Evolutionary conservation across 23 red algal genomes (phyloP), one percentile per base, ranked within the genome.

Genomic region (Gracilaria caudata): DNA sequence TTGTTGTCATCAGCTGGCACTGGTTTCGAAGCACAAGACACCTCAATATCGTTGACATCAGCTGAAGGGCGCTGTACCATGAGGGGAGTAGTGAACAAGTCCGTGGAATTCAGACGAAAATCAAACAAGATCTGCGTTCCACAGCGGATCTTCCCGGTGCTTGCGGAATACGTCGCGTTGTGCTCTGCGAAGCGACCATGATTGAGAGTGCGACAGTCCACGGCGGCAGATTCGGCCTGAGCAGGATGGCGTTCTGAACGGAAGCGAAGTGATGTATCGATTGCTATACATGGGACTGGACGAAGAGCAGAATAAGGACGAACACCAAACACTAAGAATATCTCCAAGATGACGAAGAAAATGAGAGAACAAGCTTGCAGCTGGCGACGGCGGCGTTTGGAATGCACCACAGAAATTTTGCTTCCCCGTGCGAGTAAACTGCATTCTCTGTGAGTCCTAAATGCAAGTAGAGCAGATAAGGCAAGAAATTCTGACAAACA

Each of bases 401-500:
- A 71, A 71, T 41, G 65, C 4, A 7, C 20, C 4, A 71, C 65
- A 36, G 65, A 41, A 19, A 71, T 7, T 23, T 41, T n/a, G 34
- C 40, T 71, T 41, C 65, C 65, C 21, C 21, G 29, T 19, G 34
- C 3, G 13, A 71, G 65, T 11, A 26, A 41, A 21, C 37, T 40
- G 20, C 65, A 71, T 41, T 71, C 65, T 32, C 37, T 10, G 65
- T 39, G 65, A 26, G 65, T 71, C 20, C 20, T 33, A 10, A 71
- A 71, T 3, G 65, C 65, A 41, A 71, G 32, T 34, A 71, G 34
- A 41, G 65, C 65, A 39, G 65, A 71, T 20, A 71, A 21, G 34
- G 65, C 65, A 6, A 71, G 37, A 2, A 71, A 34, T 71, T 71
- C 65, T 71, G 65, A 71, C 14, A 71, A 39, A 71, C 65, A 71